These are phyloP conservation scores for Ramicandelaber brevisporus DNA, from an alignment of 192 early-diverging fungal genomes.

Conservation along the genomic window DNA sequence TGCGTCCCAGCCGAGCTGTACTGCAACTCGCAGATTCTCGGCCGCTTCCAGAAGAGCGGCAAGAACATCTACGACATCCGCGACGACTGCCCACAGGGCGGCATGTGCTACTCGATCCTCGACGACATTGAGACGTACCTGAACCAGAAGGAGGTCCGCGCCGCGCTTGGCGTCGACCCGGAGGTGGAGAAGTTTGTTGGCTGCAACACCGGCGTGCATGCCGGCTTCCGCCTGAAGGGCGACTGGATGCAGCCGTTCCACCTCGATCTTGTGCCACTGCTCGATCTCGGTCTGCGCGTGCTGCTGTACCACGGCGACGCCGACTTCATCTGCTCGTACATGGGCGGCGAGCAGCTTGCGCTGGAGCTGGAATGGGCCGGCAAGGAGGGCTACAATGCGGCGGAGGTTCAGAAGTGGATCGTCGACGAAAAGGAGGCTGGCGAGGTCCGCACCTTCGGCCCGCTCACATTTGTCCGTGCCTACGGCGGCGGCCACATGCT, in stretches of 20 bases:
- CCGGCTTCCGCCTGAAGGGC: slow-evolving; percentile 50
- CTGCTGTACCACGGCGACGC: slow-evolving; percentile 83
- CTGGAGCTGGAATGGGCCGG: slow-evolving; percentile 66
- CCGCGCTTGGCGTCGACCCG: slow-evolving; percentile 53
- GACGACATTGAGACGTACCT: slow-evolving; percentile 51
- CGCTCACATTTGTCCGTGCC: slow-evolving; percentile 63
- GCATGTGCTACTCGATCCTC: slow-evolving; percentile 73
- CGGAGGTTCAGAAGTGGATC: slow-evolving; percentile 43
- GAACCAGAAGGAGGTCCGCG: slow-evolving; percentile 49
- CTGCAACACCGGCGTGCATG: slow-evolving; percentile 68
- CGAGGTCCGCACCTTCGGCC: slow-evolving; percentile 37
- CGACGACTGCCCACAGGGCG: slow-evolving; percentile 49
- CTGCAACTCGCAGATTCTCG: slow-evolving; percentile 64
- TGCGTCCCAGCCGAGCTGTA: slow-evolving; percentile 64
- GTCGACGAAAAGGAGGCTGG: slow-evolving; percentile 27
- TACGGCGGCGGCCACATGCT: slow-evolving; percentile 79
- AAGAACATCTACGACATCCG: slow-evolving; percentile 90
- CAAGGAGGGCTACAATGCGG: slow-evolving; percentile 32
- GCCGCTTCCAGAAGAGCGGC: slow-evolving; percentile 53
- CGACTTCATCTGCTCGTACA: slow-evolving; percentile 84
- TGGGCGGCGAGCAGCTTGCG: slow-evolving; percentile 76
- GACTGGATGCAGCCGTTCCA: slow-evolving; percentile 79
- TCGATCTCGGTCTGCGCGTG: slow-evolving; percentile 56
- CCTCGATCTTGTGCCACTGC: slow-evolving; percentile 30
- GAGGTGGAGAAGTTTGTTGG: slow-evolving; percentile 34